Base-by-base conservation (phyloP, 306 rosid species). In the Lathyrus aphaca region DNA sequence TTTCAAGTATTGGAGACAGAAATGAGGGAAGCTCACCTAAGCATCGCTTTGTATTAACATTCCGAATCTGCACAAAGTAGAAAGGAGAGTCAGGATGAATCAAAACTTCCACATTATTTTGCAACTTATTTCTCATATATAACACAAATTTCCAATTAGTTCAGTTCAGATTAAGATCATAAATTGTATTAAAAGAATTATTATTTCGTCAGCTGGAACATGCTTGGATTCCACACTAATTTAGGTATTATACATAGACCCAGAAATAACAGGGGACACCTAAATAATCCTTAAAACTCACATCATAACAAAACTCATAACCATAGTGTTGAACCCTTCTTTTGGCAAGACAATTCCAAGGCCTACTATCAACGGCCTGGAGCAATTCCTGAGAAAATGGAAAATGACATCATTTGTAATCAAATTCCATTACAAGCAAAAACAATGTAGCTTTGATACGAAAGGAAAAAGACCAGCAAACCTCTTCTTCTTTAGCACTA, bases 301-400 rank as follows among this genome's bases (percentile, higher is more conserved):
- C 97, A 76, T 85, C 90, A 69, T 93, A 93, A 77, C 88, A 77
- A 74, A 93, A 93, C 69, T 90, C 96, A 76, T 82, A 93, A 58
- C 97, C 96, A 74, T 93, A 90, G 76, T 88, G 98, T 77, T 93
- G 98, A 86, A 93, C 97, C 82, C 94, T 90, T 73, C 98, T 84
- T 83, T 90, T 90, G 6, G 97, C 65, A 54, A 88, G 94, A 79
- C 75, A 60, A 18, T 81, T 83, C 98, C 96, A 93, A 46, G 91
- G 90, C 49, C 80, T 73, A 46, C 63, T 57, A 79, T 93, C 98
- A 72, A 93, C 91, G 44, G 87, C 88, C 51, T 57, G 74, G 19
- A 93, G 89, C 69, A 93, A 77, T 53, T 72, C 89, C 96, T 89
- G 72, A 66, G 65, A 68, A 72, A 54, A 67, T 53, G 46, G 54